A percentile compares a stretch with the other conserved stretches of the same genome.
Evolutionary conservation across 768 basidiomycete species (phyloP).

Genomic region (Saitozyma podzolica): DNA sequence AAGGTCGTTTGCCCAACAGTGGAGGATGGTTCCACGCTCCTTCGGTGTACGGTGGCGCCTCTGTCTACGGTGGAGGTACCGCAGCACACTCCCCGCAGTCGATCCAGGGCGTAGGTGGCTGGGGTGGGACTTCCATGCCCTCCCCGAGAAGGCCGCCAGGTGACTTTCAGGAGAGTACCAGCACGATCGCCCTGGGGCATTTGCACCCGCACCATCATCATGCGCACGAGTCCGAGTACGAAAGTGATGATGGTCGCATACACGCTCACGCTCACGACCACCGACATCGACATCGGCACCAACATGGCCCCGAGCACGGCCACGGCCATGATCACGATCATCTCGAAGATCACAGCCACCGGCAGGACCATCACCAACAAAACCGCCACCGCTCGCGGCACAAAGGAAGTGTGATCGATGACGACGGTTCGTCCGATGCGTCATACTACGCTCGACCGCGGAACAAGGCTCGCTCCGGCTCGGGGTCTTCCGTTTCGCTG

Average conservation of each 20-base stretch:
- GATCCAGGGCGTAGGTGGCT: too few species aligned
- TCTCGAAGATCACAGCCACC: neutral
- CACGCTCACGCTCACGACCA: conserved; percentile 1
- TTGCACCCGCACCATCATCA: too few species aligned
- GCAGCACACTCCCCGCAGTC: neutral
- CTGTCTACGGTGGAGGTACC: conserved; percentile 7
- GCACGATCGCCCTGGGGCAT: too few species aligned
- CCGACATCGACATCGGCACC: neutral
- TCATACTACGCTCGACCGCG: conserved; percentile 19
- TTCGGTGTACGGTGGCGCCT: conserved; percentile 13
- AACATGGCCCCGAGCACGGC: conserved; percentile 7
- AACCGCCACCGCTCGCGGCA: conserved; percentile 9
- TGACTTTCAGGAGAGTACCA: too few species aligned
- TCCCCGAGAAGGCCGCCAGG: too few species aligned
- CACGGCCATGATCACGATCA: conserved; percentile 3
- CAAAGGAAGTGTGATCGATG: neutral
- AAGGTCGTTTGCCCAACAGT: neutral
- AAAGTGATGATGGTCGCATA: neutral
- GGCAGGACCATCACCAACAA: conserved; percentile 7
- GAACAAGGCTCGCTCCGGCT: neutral
- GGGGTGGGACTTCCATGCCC: too few species aligned
- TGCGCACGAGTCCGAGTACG: too few species aligned
- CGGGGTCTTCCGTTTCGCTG: neutral
- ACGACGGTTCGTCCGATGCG: conserved; percentile 13
- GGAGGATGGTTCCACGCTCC: neutral